phyloP scores from a whole-genome alignment of 495 filamentous ascomycete species.

The Neurospora tetrasperma region DNA sequence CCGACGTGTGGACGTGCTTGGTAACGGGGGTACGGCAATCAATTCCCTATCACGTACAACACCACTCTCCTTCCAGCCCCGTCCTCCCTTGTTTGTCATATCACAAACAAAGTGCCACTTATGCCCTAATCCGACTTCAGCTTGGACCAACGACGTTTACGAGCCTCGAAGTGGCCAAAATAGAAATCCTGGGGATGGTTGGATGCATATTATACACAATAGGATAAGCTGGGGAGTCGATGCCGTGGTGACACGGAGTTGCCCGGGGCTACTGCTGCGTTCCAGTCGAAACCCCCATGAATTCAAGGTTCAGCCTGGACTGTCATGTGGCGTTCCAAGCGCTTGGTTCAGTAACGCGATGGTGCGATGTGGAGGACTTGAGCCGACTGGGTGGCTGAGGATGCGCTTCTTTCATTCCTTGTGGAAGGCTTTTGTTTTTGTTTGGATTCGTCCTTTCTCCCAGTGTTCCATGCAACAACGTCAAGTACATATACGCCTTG shows the following conservation, averaged over 20 bases:
- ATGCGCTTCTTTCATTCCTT: not conserved
- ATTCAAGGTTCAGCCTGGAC: not conserved
- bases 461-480: not conserved
- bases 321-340: not conserved
- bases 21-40: not conserved
- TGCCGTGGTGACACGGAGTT: not conserved
- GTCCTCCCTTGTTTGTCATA: not conserved
- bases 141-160: not conserved
- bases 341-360: not conserved
- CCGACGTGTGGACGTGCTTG: not conserved
- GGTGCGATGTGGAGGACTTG: not conserved
- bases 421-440: not conserved
- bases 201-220: not conserved
- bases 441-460: not conserved
- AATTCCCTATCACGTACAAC: not conserved
- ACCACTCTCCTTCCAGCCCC: not conserved
- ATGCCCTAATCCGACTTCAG: not conserved
- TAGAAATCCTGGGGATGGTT: not conserved
- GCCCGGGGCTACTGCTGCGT: not conserved
- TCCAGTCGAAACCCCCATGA: not conserved
- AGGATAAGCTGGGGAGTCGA: not conserved
- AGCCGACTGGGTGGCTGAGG: not conserved
- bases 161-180: not conserved
- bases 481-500: not conserved
- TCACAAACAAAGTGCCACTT: not conserved